Base-by-base conservation (phyloP, 176 grass and related monocot genomes). In the Raddia distichophylla region DNA sequence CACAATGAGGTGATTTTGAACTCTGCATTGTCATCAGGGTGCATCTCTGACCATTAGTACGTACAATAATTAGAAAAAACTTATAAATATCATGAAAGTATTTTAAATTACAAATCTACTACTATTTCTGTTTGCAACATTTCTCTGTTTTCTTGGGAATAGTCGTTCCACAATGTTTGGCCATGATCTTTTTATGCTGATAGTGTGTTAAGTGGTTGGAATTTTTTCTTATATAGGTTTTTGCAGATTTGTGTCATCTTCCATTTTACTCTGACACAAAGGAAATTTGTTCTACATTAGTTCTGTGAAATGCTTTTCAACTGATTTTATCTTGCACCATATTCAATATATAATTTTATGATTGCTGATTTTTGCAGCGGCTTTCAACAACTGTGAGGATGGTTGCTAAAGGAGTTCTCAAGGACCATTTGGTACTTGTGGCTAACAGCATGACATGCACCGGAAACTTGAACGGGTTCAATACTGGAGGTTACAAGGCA, bases 361-460 rank as follows among this genome's bases (percentile, higher is more conserved):
- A 71, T 71, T 77, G 54, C 45, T 82, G 55, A 73, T 60, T 82
- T 87, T 58, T 91, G 79, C 90, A 98, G 93, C 90, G 93, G 19
- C 90, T 98, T 69, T 93, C 87, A 32, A 85, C 57, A 79, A 83
- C 90, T 20, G 60, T 98, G 42, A 93, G 70, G 72, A 89, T 84
- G 84, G 90, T 98, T 62, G 67, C 86, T 54, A 98, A 93, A 90
- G 91, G 82, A 42, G 89, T 95, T 67, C 87, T 95, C 52, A 98
- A 95, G 67, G 89, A 95, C 66, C 96, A 98, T 79, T 71, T 98
- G 62, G 84, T 95, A 80, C 81, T 98, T 43, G 96, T 98, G 48
- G 84, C 93, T 35, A 98, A 92, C 79, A 98, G 88, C 82, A 98
- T 98, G 89, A 86, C 92, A 27, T 98, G 89, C 76, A 93, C 91